Evolutionary conservation across 2,329 filamentous ascomycete genomes (phyloP), one percentile per base, ranked within the genome.

Genomic region (Thelonectria blattea): DNA sequence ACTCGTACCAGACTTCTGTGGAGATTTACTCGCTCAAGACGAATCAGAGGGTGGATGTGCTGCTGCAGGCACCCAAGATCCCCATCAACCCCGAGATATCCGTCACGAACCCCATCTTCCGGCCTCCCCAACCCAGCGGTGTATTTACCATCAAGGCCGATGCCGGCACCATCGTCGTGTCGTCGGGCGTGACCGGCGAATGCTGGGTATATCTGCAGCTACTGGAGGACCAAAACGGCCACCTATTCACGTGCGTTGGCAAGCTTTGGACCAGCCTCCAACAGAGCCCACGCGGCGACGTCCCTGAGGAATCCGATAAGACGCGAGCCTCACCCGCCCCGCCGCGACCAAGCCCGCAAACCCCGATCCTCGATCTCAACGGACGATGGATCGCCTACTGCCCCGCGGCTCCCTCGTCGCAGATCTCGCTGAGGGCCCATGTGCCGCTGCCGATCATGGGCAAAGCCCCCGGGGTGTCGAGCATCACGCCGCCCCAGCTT

Each of bases 241-340:
- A 77, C 20, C 65, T 78, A 46, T 89, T 84, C 73, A 80, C 76
- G 39, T 97, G 93, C 69, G 81, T 95, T 56, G 93, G 90, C 18
- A 99, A 99, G 77, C 79, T 96, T 17, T 99, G 95, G 95, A 97
- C 95, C 1, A 89, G 88, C 46, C 80, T 97, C 27, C 91, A 95
- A 71, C 84, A 87, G 65, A 78, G 79, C 30, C 75, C 79, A 17
- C 81, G 81, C 60, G 79, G 79, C 22, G 81, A 85, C 30, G 73
- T 78, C 24, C 67, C 77, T 1, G 79, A 82, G 59, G 84, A 86
- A 61, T 67, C 73, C 15, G 81, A 82, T 61, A 76, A 78, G 58
- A 65, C 62, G 39, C 74, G 74, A 39, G 72, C 76, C 24, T 73
- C 71, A 20, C 68, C 76, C 1, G 62, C 75, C 47, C 74, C 78